Percentiles rank a stretch among this genome's conserved stretches.
Evolutionary conservation across 2,329 filamentous ascomycete species (phyloP).

Genomic region (Pseudocercospora musae): DNA sequence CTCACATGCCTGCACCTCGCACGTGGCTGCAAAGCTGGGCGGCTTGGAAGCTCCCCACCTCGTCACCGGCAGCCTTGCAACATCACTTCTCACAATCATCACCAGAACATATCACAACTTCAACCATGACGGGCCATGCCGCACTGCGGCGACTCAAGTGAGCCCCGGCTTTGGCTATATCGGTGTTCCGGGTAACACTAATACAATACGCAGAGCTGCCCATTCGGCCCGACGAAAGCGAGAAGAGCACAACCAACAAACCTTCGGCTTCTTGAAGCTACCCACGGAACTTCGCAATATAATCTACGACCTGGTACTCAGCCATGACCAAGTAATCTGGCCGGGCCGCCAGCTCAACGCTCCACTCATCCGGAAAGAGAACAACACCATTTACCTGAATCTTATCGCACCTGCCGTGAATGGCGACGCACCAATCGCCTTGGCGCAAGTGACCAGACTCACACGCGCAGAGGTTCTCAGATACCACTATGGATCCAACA

Average conservation of each 20-base stretch:
- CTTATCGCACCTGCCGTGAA: not conserved
- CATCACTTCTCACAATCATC: not conserved
- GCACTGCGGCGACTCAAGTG: not conserved
- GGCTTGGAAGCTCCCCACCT: not conserved
- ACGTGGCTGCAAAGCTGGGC: not conserved
- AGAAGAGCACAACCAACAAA: not conserved
- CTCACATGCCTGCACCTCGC: constrained; percentile 1
- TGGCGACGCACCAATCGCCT: not conserved
- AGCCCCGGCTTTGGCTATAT: not conserved
- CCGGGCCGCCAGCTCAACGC: not conserved
- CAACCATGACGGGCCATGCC: not conserved
- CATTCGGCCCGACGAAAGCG: constrained; percentile 5
- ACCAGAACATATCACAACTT: not conserved
- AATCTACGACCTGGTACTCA: not conserved
- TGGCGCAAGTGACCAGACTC: not conserved
- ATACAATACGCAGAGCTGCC: not conserved
- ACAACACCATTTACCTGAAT: not conserved
- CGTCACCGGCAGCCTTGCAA: not conserved
- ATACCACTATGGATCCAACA: not conserved
- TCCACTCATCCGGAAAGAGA: not conserved
- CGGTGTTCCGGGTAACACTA: not conserved
- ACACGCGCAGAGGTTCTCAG: not conserved
- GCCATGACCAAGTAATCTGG: not conserved
- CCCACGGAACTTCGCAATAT: constrained; percentile 5
- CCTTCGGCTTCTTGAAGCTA: constrained; percentile 6